Percentiles rank a stretch among this genome's conserved stretches.
Evolutionary conservation across 2,329 filamentous ascomycete genomes (phyloP).

Genomic region (Neurospora sp.): DNA sequence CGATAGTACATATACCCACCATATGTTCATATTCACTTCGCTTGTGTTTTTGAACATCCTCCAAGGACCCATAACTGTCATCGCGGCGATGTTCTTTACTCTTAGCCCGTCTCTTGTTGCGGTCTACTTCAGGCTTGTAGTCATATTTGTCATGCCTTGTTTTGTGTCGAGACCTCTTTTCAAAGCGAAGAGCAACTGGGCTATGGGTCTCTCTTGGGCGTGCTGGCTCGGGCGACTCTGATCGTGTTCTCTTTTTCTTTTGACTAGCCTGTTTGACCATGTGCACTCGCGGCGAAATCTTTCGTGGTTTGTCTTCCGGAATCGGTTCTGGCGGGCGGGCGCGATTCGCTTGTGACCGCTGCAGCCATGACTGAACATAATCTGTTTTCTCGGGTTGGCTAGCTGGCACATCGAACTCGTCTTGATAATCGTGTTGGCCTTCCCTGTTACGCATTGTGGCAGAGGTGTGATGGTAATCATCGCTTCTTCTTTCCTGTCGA

Average conservation of each 20-base stretch:
- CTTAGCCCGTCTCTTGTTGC: slow-evolving; percentile 24
- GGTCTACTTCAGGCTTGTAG: neutral
- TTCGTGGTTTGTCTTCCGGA: neutral
- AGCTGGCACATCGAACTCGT: neutral
- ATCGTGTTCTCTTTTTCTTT: slow-evolving; percentile 10
- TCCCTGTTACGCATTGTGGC: neutral
- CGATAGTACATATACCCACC: neutral
- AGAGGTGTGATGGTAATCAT: neutral
- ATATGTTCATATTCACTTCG: neutral
- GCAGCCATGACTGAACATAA: slow-evolving; percentile 15
- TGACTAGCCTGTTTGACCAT: neutral
- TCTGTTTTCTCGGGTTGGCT: slow-evolving; percentile 5
- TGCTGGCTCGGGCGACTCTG: slow-evolving; percentile 5
- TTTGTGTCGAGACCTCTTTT: slow-evolving; percentile 43
- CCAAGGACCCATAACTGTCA: neutral
- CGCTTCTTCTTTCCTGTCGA: neutral
- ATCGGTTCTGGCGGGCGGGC: neutral
- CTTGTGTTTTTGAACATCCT: neutral
- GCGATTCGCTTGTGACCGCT: slow-evolving; percentile 8
- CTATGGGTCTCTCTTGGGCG: slow-evolving; percentile 12
- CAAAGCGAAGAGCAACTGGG: slow-evolving; percentile 24
- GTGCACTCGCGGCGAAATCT: neutral
- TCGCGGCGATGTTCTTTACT: neutral
- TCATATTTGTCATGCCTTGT: slow-evolving; percentile 46
- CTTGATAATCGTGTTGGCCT: neutral